A percentile compares a stretch with the other conserved stretches of the same genome.
These are phyloP conservation scores for Vitis vinifera DNA, from an alignment of 164 flowering plant genomes.

Conservation along the genomic window DNA sequence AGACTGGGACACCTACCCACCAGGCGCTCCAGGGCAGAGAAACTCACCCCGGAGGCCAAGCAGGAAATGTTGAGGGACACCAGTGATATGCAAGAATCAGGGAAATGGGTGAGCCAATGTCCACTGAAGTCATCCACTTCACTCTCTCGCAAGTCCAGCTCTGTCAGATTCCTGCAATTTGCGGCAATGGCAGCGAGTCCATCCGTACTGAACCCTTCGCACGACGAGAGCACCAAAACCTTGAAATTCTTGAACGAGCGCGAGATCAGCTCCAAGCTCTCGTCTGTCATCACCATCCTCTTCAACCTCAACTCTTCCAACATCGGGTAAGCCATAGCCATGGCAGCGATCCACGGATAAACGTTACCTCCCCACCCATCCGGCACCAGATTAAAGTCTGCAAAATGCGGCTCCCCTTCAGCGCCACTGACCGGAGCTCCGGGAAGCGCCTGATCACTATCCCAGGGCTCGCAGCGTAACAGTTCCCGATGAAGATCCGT, in stretches of 20 bases:
- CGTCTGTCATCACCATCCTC: constrained; percentile 52
- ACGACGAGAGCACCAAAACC: constrained; percentile 46
- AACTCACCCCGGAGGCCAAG: constrained; percentile 66
- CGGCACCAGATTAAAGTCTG: constrained; percentile 87
- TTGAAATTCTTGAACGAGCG: constrained; percentile 43
- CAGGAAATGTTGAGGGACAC: constrained; percentile 79
- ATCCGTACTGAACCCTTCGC: constrained; percentile 78
- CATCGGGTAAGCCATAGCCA: constrained; percentile 32
- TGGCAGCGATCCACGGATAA: constrained; percentile 63
- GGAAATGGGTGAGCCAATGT: constrained; percentile 83
- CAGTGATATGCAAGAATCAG: constrained; percentile 72
- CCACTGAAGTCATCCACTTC: constrained; percentile 85
- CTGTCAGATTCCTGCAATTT: constrained; percentile 86
- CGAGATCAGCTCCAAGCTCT: constrained; percentile 42
- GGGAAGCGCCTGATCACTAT: constrained; percentile 63
- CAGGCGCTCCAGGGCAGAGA: constrained; percentile 75
- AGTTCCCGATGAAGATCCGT: constrained; percentile 74
- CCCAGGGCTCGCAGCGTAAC: constrained; percentile 70
- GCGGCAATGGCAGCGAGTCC: constrained; percentile 86
- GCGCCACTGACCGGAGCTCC: constrained; percentile 52
- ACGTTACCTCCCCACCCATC: constrained; percentile 88
- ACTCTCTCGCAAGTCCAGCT: constrained; percentile 79
- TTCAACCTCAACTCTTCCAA: constrained; percentile 50
- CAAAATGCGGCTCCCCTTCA: constrained; percentile 95
- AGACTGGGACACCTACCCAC: constrained; percentile 76